Percentiles rank a stretch among this genome's conserved stretches.
Evolutionary conservation across 2,329 filamentous ascomycete species (phyloP).

Genomic region (Ophiocordyceps camponoti-rufipedis): DNA sequence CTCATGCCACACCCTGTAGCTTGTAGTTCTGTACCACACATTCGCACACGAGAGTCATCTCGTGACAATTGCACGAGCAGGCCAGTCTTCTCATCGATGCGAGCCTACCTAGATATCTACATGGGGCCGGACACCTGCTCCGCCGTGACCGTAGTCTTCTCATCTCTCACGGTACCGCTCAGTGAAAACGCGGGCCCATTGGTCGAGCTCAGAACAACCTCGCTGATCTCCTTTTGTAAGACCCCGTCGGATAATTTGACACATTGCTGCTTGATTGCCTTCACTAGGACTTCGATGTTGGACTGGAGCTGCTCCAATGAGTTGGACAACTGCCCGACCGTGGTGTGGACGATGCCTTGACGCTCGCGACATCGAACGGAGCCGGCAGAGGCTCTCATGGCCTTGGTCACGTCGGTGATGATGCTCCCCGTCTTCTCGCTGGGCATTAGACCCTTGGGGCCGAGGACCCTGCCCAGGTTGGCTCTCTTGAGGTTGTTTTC

Average conservation of each 20-base stretch:
- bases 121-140: slow-evolving; percentile 34
- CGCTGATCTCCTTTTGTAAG: slow-evolving; percentile 26
- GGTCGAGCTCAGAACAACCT: slow-evolving; percentile 70
- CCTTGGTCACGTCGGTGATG: slow-evolving; percentile 56
- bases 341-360: slow-evolving; percentile 66
- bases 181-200: slow-evolving; percentile 74
- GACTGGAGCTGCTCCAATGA: slow-evolving; percentile 69
- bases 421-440: slow-evolving; percentile 77
- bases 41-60: too few species aligned
- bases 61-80: too few species aligned
- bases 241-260: slow-evolving; percentile 40
- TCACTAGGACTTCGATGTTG: slow-evolving; percentile 67
- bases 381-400: slow-evolving; percentile 67
- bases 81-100: too few species aligned
- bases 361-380: slow-evolving; percentile 77
- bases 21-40: not conserved
- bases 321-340: slow-evolving; percentile 81
- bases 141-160: slow-evolving; percentile 35
- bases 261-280: slow-evolving; percentile 62
- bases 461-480: slow-evolving; percentile 60
- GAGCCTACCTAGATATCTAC: slow-evolving; percentile 15
- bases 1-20: not conserved
- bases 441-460: slow-evolving; percentile 86
- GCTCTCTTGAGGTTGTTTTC: slow-evolving; percentile 67
- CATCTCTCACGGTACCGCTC: slow-evolving; percentile 56